Evolutionary conservation across 2,329 filamentous ascomycete species (phyloP).

Genomic region (Pestalotiopsis sp.): DNA sequence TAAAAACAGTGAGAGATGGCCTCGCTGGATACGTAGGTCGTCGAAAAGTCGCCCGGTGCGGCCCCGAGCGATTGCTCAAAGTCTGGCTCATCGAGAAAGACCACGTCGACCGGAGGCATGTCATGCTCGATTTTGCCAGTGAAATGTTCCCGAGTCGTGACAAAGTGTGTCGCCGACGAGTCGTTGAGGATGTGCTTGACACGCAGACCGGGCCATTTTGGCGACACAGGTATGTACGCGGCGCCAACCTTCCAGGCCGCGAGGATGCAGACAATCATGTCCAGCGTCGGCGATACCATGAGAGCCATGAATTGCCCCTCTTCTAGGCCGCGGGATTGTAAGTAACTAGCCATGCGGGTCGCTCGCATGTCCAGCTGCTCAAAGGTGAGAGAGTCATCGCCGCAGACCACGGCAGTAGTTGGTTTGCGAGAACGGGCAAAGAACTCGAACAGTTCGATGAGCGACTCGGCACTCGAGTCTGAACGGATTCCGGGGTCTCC

Average conservation of each 20-base stretch:
- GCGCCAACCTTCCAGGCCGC: background rate
- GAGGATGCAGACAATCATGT: background rate
- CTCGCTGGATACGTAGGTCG: background rate
- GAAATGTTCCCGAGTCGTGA: background rate
- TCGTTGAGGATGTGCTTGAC: background rate
- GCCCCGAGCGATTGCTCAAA: background rate
- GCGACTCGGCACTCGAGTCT: background rate
- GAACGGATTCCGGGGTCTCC: background rate
- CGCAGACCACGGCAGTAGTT: background rate
- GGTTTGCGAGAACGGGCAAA: background rate
- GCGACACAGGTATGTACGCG: background rate
- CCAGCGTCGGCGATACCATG: background rate
- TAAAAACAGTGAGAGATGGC: constrained; percentile 5
- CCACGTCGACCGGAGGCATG: background rate
- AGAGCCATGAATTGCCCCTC: background rate
- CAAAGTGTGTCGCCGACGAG: background rate
- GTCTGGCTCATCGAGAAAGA: background rate
- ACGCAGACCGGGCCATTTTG: background rate
- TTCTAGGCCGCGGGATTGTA: background rate
- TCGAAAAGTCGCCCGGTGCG: background rate
- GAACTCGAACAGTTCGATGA: background rate
- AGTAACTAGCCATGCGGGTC: background rate
- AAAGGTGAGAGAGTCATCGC: background rate
- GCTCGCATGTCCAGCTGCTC: background rate
- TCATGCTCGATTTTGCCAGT: background rate